Conservation (phyloP, 139 green algal genomes). For the Tetraselmis chui region DNA sequence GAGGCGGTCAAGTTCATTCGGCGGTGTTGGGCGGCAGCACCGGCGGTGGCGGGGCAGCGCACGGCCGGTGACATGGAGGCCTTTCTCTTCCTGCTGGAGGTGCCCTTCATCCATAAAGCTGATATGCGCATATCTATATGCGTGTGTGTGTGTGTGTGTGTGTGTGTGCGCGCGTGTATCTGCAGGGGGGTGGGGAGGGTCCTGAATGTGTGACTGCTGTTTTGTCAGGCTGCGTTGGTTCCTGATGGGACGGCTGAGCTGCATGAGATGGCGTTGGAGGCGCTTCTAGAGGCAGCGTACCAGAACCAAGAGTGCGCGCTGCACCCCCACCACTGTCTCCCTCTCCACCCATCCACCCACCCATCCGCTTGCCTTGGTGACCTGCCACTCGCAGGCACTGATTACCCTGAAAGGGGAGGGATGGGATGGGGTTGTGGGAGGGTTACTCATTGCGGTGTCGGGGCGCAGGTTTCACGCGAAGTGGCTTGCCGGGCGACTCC, state of each 20-base stretch:
- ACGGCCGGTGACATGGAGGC: not conserved
- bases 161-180: no score
- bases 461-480: not conserved
- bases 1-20: conserved; percentile 24
- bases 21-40: conserved; percentile 1
- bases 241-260: conserved; percentile 33
- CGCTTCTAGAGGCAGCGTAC: conserved; percentile 19
- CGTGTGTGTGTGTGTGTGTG: no score
- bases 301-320: not conserved
- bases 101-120: not conserved
- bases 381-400: no score
- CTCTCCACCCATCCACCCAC: not conserved
- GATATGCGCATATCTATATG: no score
- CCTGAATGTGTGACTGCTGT: not conserved
- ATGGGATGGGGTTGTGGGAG: not conserved
- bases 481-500: conserved; percentile 7
- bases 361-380: not conserved
- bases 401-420: no score
- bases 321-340: not conserved
- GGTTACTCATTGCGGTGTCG: not conserved
- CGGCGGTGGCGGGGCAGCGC: not conserved
- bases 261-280: conserved; percentile 33
- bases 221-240: conserved; percentile 42
- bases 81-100: conserved; percentile 33
- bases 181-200: no score